Percentiles rank a stretch among this genome's conserved stretches.
phyloP scores from a whole-genome alignment of 2,329 filamentous ascomycete genomes.

The Phaeosphaeria sp. region DNA sequence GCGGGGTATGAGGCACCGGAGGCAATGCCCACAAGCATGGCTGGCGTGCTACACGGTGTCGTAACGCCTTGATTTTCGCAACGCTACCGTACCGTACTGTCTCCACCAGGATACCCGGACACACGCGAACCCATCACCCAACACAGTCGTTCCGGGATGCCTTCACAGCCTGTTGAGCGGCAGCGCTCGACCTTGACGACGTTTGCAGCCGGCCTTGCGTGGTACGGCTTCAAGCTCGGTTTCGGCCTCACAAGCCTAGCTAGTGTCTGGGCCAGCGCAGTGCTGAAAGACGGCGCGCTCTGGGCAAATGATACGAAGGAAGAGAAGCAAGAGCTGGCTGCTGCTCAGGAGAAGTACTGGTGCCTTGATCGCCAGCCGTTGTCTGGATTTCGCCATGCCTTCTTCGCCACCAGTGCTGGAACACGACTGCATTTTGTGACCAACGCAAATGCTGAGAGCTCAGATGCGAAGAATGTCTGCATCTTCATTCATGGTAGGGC shows the following conservation, averaged over 20 bases:
- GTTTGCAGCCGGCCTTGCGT: conserved; percentile 26
- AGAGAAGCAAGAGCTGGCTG: conserved; percentile 36
- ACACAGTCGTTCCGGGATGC: background rate
- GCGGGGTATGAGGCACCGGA: background rate
- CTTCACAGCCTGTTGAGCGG: background rate
- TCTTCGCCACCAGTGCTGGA: conserved; percentile 58
- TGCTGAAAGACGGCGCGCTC: conserved; percentile 36
- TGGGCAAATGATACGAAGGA: conserved; percentile 32
- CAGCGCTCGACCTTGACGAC: conserved; percentile 3
- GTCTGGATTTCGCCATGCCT: conserved; percentile 58
- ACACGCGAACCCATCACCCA: background rate
- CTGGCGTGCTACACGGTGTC: background rate
- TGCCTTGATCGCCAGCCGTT: conserved; percentile 56
- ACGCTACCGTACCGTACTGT: background rate
- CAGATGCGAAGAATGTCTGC: conserved; percentile 50
- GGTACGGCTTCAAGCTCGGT: conserved; percentile 34
- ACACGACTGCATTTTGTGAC: conserved; percentile 64
- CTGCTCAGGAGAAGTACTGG: conserved; percentile 61
- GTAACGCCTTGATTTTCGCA: background rate
- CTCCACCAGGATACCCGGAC: background rate
- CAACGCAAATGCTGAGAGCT: conserved; percentile 30
- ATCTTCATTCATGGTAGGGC: conserved; percentile 60
- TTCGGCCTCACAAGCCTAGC: conserved; percentile 41
- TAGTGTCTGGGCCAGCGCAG: conserved; percentile 26
- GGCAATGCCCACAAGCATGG: background rate